phyloP scores from a whole-genome alignment of 2,329 filamentous ascomycete species.

The Meredithiella fracta region DNA sequence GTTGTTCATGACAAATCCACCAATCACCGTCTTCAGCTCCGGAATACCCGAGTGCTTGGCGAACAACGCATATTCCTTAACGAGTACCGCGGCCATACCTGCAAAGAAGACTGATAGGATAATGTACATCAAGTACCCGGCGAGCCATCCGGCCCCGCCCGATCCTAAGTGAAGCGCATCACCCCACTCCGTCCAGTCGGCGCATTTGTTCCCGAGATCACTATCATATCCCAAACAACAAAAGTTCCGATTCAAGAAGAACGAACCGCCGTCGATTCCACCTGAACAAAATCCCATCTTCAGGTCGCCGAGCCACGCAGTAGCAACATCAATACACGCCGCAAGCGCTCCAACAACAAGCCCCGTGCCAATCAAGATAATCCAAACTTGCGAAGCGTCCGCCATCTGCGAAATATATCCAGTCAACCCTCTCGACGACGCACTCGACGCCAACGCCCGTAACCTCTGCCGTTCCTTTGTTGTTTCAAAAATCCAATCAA shows the following conservation, averaged over 20 bases:
- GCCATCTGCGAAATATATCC: conserved; percentile 57
- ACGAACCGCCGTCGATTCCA: conserved; percentile 55
- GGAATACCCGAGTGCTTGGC: conserved; percentile 92
- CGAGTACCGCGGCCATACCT: conserved; percentile 57
- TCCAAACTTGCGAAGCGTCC: conserved; percentile 83
- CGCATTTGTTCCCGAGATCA: conserved; percentile 63
- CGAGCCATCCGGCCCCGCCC: conserved; percentile 51
- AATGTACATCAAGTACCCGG: conserved; percentile 78
- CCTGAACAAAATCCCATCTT: conserved; percentile 81
- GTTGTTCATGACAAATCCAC: conserved; percentile 77
- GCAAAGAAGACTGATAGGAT: conserved; percentile 76
- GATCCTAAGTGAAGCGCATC: conserved; percentile 46
- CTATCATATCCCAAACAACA: conserved; percentile 89
- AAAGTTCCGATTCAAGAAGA: conserved; percentile 81
- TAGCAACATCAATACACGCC: conserved; percentile 75
- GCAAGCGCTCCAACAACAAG: conserved; percentile 70
- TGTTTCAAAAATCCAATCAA: conserved; percentile 99
- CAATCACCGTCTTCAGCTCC: conserved; percentile 91
- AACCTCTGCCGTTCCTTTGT: conserved; percentile 85
- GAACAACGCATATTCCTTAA: conserved; percentile 70
- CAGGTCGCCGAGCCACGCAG: conserved; percentile 83
- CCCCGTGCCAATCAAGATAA: conserved; percentile 72
- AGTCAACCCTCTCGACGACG: conserved; percentile 39
- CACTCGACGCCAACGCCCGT: conserved; percentile 53
- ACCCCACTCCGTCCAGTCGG: conserved; percentile 79